Evolutionary conservation across 2,329 filamentous ascomycete species (phyloP).

Genomic region (Aspergillus pseudoglaucus): DNA sequence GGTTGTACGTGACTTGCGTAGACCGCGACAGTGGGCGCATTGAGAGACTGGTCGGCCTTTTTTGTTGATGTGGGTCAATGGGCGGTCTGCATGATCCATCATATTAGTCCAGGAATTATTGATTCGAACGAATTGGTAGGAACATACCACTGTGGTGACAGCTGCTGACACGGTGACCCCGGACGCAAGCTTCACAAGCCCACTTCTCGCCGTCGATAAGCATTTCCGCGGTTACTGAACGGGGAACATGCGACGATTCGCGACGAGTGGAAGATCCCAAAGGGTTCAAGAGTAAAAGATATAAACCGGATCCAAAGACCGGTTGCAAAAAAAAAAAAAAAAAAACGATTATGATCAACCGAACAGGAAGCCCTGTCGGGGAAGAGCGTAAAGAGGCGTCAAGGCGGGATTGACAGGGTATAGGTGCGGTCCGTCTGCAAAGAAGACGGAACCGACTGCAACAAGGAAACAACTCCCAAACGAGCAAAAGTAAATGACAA

Average conservation of each 20-base stretch:
- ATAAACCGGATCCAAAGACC: constrained; percentile 1
- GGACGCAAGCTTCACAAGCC: constrained; percentile 95
- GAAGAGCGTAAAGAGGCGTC: constrained; percentile 23
- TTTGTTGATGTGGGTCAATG: constrained; percentile 90
- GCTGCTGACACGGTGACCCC: constrained; percentile 97
- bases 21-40: constrained; percentile 91
- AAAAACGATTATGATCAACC: constrained; percentile 11
- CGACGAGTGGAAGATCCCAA: constrained; percentile 16
- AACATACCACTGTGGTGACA: constrained; percentile 89
- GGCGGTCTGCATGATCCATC: constrained; percentile 62
- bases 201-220: constrained; percentile 94
- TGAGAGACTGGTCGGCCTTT: constrained; percentile 96
- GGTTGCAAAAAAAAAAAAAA: constrained; percentile 6
- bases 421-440: constrained; percentile 18
- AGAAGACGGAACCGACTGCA: constrained; percentile 20
- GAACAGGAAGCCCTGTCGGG: constrained; percentile 18
- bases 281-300: constrained; percentile 2
- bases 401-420: constrained; percentile 23
- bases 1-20: constrained; percentile 91
- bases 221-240: constrained; percentile 49
- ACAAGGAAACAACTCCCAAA: constrained; percentile 20
- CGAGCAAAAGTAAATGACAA: constrained; percentile 5
- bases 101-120: constrained; percentile 8
- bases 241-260: constrained; percentile 36
- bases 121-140: constrained; percentile 1